A percentile compares a stretch with the other conserved stretches of the same genome.
phyloP scores from a whole-genome alignment of 2,329 filamentous ascomycete species.

The Scleromitrula shiraiana region DNA sequence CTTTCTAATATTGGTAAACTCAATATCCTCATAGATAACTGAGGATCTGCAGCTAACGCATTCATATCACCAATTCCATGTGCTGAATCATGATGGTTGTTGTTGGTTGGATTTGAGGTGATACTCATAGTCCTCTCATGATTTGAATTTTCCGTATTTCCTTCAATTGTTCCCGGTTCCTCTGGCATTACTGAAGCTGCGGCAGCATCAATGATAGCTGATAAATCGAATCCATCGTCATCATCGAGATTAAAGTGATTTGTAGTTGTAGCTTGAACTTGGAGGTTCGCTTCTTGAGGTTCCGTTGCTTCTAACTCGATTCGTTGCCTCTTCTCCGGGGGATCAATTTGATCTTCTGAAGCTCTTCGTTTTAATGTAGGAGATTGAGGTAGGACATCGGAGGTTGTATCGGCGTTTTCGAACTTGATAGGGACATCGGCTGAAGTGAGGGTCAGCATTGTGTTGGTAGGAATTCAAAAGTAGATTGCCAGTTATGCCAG shows the following conservation, averaged over 20 bases:
- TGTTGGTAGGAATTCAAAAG: not conserved
- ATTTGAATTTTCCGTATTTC: not conserved
- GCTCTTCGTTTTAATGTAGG: constrained; percentile 2
- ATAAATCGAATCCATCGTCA: not conserved
- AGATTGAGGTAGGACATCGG: not conserved
- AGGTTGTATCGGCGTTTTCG: not conserved
- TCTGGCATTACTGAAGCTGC: constrained; percentile 2
- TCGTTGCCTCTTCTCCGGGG: constrained; percentile 13
- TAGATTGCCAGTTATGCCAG: not conserved
- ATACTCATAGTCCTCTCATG: no score
- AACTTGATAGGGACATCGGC: constrained; percentile 5
- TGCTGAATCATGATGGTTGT: no score
- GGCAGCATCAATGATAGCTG: not conserved
- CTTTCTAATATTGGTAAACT: constrained; percentile 55
- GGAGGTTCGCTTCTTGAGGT: no score
- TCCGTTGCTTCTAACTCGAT: constrained; percentile 5
- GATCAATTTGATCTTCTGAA: constrained; percentile 1
- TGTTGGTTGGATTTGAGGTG: not conserved
- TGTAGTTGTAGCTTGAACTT: no score
- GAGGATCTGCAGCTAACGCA: constrained; percentile 19
- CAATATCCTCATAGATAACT: constrained; percentile 42
- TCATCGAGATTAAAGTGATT: no score
- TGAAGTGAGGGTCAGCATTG: not conserved
- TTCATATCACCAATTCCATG: no score
- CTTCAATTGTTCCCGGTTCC: not conserved